phyloP scores from a whole-genome alignment of 495 filamentous ascomycete species.

The Penicillium riverlandense region DNA sequence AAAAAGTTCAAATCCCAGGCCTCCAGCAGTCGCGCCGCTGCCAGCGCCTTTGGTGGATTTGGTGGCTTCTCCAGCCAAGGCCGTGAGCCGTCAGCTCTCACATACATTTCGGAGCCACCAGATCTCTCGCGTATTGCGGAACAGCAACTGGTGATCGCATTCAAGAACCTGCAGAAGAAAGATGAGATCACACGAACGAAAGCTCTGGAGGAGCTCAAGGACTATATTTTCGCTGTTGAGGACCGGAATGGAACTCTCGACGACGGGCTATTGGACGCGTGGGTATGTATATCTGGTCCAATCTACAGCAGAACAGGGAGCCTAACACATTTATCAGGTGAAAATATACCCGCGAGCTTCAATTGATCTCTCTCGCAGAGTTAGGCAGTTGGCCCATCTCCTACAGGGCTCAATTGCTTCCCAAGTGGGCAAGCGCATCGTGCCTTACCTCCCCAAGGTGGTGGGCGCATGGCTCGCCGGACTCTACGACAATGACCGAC shows the following conservation, averaged over 20 bases:
- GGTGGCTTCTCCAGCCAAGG: slow-evolving; percentile 36
- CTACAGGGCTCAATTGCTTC: slow-evolving; percentile 66
- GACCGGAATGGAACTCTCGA: slow-evolving; percentile 51
- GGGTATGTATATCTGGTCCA: slow-evolving; percentile 53
- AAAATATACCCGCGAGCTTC: slow-evolving; percentile 80
- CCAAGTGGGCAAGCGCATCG: slow-evolving; percentile 71
- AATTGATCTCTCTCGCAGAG: slow-evolving; percentile 80
- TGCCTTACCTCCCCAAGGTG: slow-evolving; percentile 64
- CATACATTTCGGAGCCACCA: slow-evolving; percentile 79
- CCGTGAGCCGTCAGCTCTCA: slow-evolving; percentile 52
- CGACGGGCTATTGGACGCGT: slow-evolving; percentile 73
- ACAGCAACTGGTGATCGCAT: slow-evolving; percentile 72
- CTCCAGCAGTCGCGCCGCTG: slow-evolving; percentile 61
- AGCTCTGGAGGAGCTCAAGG: slow-evolving; percentile 77
- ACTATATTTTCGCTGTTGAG: slow-evolving; percentile 46
- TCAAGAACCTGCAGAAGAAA: slow-evolving; percentile 89
- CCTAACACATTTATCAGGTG: slow-evolving; percentile 45
- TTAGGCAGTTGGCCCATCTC: slow-evolving; percentile 74
- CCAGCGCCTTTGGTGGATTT: slow-evolving; percentile 40
- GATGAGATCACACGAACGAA: slow-evolving; percentile 90
- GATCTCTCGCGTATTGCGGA: slow-evolving; percentile 73
- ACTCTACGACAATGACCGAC: slow-evolving; percentile 74
- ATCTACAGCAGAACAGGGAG: slow-evolving; percentile 7
- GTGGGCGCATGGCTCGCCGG: slow-evolving; percentile 86
- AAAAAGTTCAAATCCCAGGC: slow-evolving; percentile 67